Base-by-base conservation (phyloP, 208 protist species). In the Balamuthia mandrillaris region DNA sequence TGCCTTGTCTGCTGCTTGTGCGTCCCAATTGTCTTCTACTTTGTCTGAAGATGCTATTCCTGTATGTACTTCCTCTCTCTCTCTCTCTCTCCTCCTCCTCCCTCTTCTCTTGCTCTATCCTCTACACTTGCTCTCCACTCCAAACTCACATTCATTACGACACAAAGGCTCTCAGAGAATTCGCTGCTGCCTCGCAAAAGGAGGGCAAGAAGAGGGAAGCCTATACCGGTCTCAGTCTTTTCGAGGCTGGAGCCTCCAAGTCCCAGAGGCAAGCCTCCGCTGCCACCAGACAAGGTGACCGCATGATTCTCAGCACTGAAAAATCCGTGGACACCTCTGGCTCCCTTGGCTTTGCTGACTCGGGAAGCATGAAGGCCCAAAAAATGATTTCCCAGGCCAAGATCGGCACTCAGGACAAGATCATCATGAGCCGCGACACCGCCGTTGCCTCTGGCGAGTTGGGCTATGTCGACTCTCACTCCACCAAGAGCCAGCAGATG, bases 301-400 rank as follows among this genome's bases (percentile, higher is more conserved):
- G 33, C 24, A 4, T 75, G 12, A 75, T 75, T 44, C 66, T 54
- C 18, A 75, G 41, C 66, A 51, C 42, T 18, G 66, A 75, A 44
- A 75, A 75, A 44, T 75, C 66, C 4, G 66, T 75, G 14, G 66
- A 75, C 42, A 75, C 66, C 66, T 75, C 66, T 6, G 66, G 66
- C n/a, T 33, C 39, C 14, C 42, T 75, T 1, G 66, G 66, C 42
- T 35, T 75, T 3, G 52, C 52, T 18, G 66, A 75, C 42, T 54
- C 42, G 42, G 66, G 66, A 10, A 37, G 52, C 42, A 75, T 9
- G 66, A 44, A 75, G 66, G 52, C 47, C 42, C 66, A 75, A 44
- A 18, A 51, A 24, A 75, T 75, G 66, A 75, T 75, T 27, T 75
- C 66, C 21, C 5, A 75, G 5, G 66, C 66, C 66, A 75, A 75